Evolutionary conservation across 1,139 yeast species (phyloP).

Genomic region (Schizosaccharomyces versatilis): DNA sequence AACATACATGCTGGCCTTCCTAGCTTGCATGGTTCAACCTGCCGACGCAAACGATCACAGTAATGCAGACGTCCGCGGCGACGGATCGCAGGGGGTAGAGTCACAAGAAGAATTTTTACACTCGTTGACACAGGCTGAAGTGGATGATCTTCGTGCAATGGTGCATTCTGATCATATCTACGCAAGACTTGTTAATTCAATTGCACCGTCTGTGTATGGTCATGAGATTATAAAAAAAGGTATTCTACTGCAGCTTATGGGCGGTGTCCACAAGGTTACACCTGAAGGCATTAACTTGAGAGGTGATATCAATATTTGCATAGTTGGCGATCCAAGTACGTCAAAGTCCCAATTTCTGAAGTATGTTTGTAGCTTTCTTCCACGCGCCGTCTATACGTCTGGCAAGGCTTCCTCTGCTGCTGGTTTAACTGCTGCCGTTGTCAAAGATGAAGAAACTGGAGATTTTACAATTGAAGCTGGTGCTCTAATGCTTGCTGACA

Average conservation of each 20-base stretch:
- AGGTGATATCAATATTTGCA: slow-evolving; percentile 91
- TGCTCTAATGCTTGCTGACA: slow-evolving; percentile 94
- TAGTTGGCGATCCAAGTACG: slow-evolving; percentile 96
- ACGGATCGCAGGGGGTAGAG: slow-evolving; percentile 25
- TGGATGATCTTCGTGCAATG: slow-evolving; percentile 70
- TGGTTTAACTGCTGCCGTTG: slow-evolving; percentile 95
- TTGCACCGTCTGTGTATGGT: slow-evolving; percentile 94
- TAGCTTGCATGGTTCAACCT: slow-evolving; percentile 61
- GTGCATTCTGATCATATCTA: slow-evolving; percentile 75
- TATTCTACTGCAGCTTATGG: slow-evolving; percentile 60
- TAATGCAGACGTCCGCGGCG: slow-evolving; percentile 25
- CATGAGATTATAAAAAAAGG: slow-evolving; percentile 92
- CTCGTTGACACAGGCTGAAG: slow-evolving; percentile 62
- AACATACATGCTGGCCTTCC: slow-evolving; percentile 75
- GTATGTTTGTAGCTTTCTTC: slow-evolving; percentile 77
- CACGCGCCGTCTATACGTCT: slow-evolving; percentile 88
- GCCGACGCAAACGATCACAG: slow-evolving; percentile 19
- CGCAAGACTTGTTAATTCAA: slow-evolving; percentile 62
- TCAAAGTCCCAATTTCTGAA: slow-evolving; percentile 90
- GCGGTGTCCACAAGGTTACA: slow-evolving; percentile 90
- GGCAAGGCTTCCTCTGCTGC: slow-evolving; percentile 99
- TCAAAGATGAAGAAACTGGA: slow-evolving; percentile 91
- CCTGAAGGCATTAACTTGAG: slow-evolving; percentile 86
- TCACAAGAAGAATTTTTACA: slow-evolving; percentile 66
- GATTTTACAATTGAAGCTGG: slow-evolving; percentile 97